These are phyloP conservation scores for Chalaropsis thielavioides DNA, from an alignment of 2,329 filamentous ascomycete genomes.

Conservation along the genomic window DNA sequence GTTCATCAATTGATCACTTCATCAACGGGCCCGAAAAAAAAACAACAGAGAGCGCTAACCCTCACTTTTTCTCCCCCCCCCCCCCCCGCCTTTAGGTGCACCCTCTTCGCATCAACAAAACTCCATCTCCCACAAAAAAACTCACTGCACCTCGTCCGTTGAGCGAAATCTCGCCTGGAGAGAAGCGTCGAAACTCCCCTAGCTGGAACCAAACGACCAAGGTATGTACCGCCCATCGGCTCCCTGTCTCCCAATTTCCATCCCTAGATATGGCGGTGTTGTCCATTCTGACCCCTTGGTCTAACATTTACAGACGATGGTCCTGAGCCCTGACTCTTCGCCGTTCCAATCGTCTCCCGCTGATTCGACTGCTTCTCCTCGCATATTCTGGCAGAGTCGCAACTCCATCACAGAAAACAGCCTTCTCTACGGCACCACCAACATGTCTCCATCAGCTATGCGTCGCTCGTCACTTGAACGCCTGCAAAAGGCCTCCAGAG, in stretches of 20 bases:
- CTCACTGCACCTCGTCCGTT: constrained; percentile 48
- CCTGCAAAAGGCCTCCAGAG: constrained; percentile 81
- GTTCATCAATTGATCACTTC: neutral
- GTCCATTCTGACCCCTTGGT: constrained; percentile 4
- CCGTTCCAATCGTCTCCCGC: constrained; percentile 76
- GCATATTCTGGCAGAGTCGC: constrained; percentile 80
- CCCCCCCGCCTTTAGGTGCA: constrained; percentile 41
- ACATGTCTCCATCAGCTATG: constrained; percentile 47
- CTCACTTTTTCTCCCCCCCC: constrained; percentile 14
- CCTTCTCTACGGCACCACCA: constrained; percentile 41
- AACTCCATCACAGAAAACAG: constrained; percentile 61
- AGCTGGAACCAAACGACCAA: constrained; percentile 68
- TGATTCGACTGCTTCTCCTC: constrained; percentile 38
- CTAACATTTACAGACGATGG: constrained; percentile 41
- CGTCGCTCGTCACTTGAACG: constrained; percentile 89
- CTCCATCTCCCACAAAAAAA: constrained; percentile 28
- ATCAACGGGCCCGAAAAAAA: neutral
- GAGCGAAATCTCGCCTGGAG: constrained; percentile 75
- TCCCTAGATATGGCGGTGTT: constrained; percentile 18
- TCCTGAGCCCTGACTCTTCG: constrained; percentile 58
- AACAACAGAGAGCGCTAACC: neutral
- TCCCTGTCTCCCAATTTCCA: constrained; percentile 18
- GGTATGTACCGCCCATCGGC: constrained; percentile 33
- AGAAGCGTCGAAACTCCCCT: constrained; percentile 79
- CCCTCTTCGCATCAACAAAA: constrained; percentile 68